These are phyloP conservation scores for Cetraspora pellucida DNA, from an alignment of 192 early-diverging fungal genomes.

Conservation along the genomic window DNA sequence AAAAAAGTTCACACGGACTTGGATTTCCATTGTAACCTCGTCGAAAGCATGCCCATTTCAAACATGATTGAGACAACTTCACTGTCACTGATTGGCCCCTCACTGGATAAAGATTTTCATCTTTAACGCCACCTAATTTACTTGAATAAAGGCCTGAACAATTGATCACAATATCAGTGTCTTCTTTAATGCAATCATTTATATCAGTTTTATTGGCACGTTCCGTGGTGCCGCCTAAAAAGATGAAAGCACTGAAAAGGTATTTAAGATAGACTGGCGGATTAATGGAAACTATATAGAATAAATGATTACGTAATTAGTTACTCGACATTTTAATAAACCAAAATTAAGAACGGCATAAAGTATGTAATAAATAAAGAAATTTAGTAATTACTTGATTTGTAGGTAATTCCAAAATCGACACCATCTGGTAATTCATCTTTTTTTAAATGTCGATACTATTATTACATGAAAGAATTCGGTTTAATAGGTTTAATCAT, in stretches of 20 bases:
- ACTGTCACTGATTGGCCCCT: slow-evolving; percentile 84
- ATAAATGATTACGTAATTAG: slow-evolving; percentile 10
- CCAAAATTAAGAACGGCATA: too few relatives aligned
- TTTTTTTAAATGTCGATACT: too few relatives aligned
- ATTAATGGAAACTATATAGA: slow-evolving; percentile 59
- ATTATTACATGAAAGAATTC: too few relatives aligned
- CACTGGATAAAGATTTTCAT: slow-evolving; percentile 69
- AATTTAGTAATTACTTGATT: slow-evolving; percentile 50
- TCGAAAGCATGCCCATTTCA: slow-evolving; percentile 52
- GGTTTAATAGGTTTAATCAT: too few relatives aligned
- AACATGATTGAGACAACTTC: slow-evolving; percentile 59
- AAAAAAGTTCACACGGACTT: neutral
- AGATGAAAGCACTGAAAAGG: slow-evolving; percentile 52
- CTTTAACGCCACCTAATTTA: slow-evolving; percentile 71
- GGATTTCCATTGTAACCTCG: slow-evolving; percentile 41
- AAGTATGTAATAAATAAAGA: neutral
- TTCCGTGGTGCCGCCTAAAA: slow-evolving; percentile 54
- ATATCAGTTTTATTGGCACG: slow-evolving; percentile 44
- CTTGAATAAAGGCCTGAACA: slow-evolving; percentile 77
- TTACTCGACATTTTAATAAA: neutral
- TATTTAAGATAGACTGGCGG: slow-evolving; percentile 66
- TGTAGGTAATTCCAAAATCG: slow-evolving; percentile 62
- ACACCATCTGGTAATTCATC: too few relatives aligned
- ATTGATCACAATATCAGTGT: slow-evolving; percentile 69
- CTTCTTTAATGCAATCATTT: slow-evolving; percentile 49